Base-by-base conservation (phyloP, 2,329 filamentous ascomycete species). In the Pleurostoma richardsiae region DNA sequence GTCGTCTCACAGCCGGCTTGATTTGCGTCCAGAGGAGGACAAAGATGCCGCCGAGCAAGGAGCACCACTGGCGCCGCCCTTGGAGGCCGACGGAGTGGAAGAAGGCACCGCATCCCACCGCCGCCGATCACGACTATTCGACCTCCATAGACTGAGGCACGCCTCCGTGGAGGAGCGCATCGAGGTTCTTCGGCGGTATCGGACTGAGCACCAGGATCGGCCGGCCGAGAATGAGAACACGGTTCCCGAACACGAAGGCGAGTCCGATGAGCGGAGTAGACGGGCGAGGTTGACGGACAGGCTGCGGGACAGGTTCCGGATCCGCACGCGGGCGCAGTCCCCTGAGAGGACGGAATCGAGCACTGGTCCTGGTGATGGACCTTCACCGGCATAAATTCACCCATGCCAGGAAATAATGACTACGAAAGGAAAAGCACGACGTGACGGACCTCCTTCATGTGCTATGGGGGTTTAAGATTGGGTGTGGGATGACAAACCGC, bases 91-190 rank as follows among this genome's bases (percentile, higher is more conserved):
- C 26, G 59, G 52, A 8, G 64, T 64, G n/a, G 61, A 65, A 41
- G 66, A 69, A 8, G 52, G 61, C 30, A 56, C 55, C 8, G 63
- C 64, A 29, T 48, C 54, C 2, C 66, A 68, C 33, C 65, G 70
- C 38, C 71, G 79, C 27, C 57, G 72, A 4, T 76, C 76, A 0
- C 72, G 79, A 4, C 58, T 83, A 4, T 68, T 83, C 39, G 80
- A 84, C 53, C 65, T 82, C 41, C 72, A 78, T 51, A 66, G 77
- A 40, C 64, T 85, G 19, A 73, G 80, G 8, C 72, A 82, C 49
- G 80, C 80, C n/a, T 68, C 79, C 0, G 69, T 74, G 4, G 77
- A 83, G 53, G 81, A 85, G 61, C 77, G 80, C n/a, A 79, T 85
- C 45, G 78, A 76, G 46, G 76, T 73, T 5, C 67, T 85, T 4